Conservation (phyloP, 441 rosid species). For the Gossypium schwendimanii region DNA sequence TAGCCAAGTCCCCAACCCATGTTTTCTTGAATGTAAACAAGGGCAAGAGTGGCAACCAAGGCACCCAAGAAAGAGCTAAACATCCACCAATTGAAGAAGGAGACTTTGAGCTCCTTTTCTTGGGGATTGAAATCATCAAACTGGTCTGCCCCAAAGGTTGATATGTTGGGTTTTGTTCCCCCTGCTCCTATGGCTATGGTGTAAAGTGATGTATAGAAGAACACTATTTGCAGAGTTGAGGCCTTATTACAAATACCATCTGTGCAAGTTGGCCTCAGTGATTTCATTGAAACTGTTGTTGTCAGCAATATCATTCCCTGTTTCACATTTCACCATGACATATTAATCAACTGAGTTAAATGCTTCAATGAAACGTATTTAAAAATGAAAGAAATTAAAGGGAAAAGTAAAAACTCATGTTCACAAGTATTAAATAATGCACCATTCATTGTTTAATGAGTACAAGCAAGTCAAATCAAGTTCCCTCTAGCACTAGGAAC, state of each 20-base stretch:
- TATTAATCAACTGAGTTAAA: neutral
- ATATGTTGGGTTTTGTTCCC: constrained; percentile 83
- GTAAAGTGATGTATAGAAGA: constrained; percentile 69
- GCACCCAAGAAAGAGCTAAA: constrained; percentile 78
- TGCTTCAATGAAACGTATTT: neutral
- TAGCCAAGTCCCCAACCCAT: constrained; percentile 85
- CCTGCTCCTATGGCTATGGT: constrained; percentile 75
- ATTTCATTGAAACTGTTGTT: constrained; percentile 61
- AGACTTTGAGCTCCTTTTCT: constrained; percentile 62
- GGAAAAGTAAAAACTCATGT: neutral
- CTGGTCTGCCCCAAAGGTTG: constrained; percentile 92
- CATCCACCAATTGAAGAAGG: constrained; percentile 96
- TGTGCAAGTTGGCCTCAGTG: constrained; percentile 51
- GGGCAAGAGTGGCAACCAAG: constrained; percentile 62
- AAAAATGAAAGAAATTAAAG: neutral
- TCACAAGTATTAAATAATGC: neutral
- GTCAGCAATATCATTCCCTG: constrained; percentile 90
- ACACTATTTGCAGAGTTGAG: constrained; percentile 43
- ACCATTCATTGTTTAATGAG: neutral
- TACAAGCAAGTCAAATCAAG: neutral
- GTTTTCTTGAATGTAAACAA: constrained; percentile 86
- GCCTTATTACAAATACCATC: constrained; percentile 68
- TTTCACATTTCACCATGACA: neutral
- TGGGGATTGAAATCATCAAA: constrained; percentile 51
- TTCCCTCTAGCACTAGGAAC: neutral